Conservation (phyloP, 345 rosid species). For the Kernera saxatilis region DNA sequence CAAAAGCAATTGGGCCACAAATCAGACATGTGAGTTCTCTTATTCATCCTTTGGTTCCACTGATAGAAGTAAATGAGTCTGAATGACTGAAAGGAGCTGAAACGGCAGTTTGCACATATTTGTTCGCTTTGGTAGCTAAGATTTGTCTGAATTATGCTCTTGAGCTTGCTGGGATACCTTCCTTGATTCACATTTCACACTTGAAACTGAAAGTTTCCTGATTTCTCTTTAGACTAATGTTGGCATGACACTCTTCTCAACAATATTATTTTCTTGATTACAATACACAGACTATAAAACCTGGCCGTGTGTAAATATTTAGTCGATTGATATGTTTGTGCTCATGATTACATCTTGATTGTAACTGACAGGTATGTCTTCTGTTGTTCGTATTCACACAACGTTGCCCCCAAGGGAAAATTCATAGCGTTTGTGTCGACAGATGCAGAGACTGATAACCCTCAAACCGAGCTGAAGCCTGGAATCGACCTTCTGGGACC, state of each 20-base stretch:
- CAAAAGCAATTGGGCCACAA: constrained; percentile 38
- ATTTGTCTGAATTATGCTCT: neutral
- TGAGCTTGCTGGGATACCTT: neutral
- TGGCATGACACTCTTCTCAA: neutral
- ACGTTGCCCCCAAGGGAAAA: constrained; percentile 88
- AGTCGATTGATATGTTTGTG: neutral
- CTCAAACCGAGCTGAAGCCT: constrained; percentile 67
- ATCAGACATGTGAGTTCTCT: constrained; percentile 48
- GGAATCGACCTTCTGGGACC: constrained; percentile 83
- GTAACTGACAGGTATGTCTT: constrained; percentile 67
- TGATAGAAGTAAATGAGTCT: neutral
- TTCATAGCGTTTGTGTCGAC: constrained; percentile 90
- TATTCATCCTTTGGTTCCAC: neutral
- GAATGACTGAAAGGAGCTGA: neutral
- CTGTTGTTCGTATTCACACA: constrained; percentile 87
- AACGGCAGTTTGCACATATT: neutral
- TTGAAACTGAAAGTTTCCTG: neutral
- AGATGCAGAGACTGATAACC: constrained; percentile 82
- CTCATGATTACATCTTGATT: neutral
- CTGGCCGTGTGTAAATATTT: neutral
- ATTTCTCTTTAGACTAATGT: neutral
- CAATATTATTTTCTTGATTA: neutral
- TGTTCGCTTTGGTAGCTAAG: neutral
- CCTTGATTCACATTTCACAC: neutral
- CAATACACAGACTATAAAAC: neutral